A percentile compares a stretch with the other conserved stretches of the same genome.
These are phyloP conservation scores for Carallia pectinifolia DNA, from an alignment of 345 rosid genomes.

Conservation along the genomic window DNA sequence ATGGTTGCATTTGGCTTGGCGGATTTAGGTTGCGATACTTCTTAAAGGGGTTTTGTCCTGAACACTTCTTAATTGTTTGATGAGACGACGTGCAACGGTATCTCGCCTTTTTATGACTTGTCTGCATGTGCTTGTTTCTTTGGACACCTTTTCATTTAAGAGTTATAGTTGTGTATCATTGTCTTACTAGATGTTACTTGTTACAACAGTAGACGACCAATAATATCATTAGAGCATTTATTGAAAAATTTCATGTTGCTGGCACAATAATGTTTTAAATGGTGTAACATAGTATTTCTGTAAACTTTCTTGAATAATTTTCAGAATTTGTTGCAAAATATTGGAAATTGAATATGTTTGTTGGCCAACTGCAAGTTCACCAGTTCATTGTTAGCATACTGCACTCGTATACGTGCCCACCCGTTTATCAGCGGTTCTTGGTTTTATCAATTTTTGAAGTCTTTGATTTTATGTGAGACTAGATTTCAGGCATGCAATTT, in stretches of 20 bases:
- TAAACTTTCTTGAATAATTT: constrained; percentile 20
- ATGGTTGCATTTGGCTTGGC: constrained; percentile 17
- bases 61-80: constrained; percentile 21
- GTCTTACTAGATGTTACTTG: too few relatives aligned
- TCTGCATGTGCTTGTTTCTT: background rate
- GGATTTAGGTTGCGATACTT: constrained; percentile 1
- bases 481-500: too few relatives aligned
- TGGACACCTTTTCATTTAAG: constrained; percentile 17
- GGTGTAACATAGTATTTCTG: constrained; percentile 6
- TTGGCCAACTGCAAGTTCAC: constrained; percentile 44
- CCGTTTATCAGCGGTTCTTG: too few relatives aligned
- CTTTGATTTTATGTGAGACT: too few relatives aligned
- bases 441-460: too few relatives aligned
- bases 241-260: background rate
- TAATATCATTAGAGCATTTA: too few relatives aligned
- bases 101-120: constrained; percentile 14
- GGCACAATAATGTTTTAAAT: constrained; percentile 9
- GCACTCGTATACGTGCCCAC: background rate
- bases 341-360: constrained; percentile 44
- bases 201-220: too few relatives aligned
- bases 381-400: constrained; percentile 17
- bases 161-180: constrained; percentile 15
- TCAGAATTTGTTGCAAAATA: constrained; percentile 21
- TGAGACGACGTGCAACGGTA: background rate
- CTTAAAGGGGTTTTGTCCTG: background rate